These are phyloP conservation scores for Xenoacremonium recifei DNA, from an alignment of 2,329 filamentous ascomycete species.

Conservation along the genomic window DNA sequence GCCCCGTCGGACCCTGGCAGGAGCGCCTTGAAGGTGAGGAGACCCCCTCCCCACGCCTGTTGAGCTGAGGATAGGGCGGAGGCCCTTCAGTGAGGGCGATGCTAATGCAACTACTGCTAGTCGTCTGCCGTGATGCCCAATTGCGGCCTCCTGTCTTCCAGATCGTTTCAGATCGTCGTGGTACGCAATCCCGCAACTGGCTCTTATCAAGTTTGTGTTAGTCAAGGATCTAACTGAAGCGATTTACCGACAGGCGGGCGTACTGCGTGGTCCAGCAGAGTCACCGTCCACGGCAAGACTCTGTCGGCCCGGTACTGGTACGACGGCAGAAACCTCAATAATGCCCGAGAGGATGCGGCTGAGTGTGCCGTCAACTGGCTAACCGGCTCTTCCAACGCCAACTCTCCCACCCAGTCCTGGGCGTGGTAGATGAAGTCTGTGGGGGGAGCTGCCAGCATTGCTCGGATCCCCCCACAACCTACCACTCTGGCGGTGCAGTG, in stretches of 20 bases:
- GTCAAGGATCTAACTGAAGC: conserved; percentile 1
- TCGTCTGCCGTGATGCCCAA: conserved; percentile 55
- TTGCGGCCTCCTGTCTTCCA: conserved; percentile 60
- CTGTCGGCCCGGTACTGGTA: conserved; percentile 86
- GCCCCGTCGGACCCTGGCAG: conserved; percentile 46
- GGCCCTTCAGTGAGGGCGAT: too few species aligned
- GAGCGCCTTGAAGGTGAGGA: conserved; percentile 53
- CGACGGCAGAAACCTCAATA: conserved; percentile 83
- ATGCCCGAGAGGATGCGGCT: conserved; percentile 88
- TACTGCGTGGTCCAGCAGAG: conserved; percentile 84
- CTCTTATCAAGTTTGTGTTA: neutral
- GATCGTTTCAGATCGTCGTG: conserved; percentile 73
- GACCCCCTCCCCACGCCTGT: too few species aligned
- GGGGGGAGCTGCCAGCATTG: too few species aligned
- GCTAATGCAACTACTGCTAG: conserved; percentile 35
- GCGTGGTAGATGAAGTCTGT: conserved; percentile 14
- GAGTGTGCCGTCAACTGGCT: conserved; percentile 70
- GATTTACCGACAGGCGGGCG: conserved; percentile 63
- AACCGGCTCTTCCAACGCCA: conserved; percentile 32
- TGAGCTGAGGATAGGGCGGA: too few species aligned
- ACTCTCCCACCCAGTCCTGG: conserved; percentile 24
- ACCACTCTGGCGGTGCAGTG: neutral
- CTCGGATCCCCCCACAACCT: neutral
- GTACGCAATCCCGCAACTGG: conserved; percentile 40
- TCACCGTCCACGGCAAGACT: conserved; percentile 65